Conservation (phyloP, 805 yeast species). For the Starmerella stigmatis region DNA sequence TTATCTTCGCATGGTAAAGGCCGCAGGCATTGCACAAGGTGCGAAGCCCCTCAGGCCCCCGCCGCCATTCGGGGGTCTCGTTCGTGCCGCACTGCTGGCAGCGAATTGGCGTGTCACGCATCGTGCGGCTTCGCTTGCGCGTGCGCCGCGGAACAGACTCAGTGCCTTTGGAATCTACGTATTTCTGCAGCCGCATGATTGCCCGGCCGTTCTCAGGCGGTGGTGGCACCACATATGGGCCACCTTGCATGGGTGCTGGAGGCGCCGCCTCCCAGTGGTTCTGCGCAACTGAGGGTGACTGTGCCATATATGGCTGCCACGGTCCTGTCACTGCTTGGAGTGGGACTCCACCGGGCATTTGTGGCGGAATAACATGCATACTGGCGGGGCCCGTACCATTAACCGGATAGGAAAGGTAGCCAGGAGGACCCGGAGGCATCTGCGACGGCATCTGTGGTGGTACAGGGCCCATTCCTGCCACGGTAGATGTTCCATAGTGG, state of each 20-base stretch:
- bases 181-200: slow-evolving; percentile 5
- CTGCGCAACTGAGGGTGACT: background rate
- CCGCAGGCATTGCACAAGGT: slow-evolving; percentile 82
- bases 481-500: background rate
- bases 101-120: slow-evolving; percentile 19
- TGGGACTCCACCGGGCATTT: background rate
- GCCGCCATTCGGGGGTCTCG: slow-evolving; percentile 75
- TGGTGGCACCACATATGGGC: background rate
- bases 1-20: slow-evolving; percentile 55
- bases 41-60: slow-evolving; percentile 67
- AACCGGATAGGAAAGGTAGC: background rate
- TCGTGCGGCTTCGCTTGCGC: slow-evolving; percentile 13
- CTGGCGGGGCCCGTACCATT: slow-evolving; percentile 1
- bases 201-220: slow-evolving; percentile 1
- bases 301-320: slow-evolving; percentile 1
- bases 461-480: too few species aligned
- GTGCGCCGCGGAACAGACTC: background rate
- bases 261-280: background rate
- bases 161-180: background rate
- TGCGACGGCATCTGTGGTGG: background rate
- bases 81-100: slow-evolving; percentile 44
- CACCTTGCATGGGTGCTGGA: background rate
- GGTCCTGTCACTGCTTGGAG: background rate
- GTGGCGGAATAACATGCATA: background rate
- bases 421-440: background rate